These are phyloP conservation scores for Spizellomyces punctatus DNA, from an alignment of 192 early-diverging fungal genomes.

Conservation along the genomic window DNA sequence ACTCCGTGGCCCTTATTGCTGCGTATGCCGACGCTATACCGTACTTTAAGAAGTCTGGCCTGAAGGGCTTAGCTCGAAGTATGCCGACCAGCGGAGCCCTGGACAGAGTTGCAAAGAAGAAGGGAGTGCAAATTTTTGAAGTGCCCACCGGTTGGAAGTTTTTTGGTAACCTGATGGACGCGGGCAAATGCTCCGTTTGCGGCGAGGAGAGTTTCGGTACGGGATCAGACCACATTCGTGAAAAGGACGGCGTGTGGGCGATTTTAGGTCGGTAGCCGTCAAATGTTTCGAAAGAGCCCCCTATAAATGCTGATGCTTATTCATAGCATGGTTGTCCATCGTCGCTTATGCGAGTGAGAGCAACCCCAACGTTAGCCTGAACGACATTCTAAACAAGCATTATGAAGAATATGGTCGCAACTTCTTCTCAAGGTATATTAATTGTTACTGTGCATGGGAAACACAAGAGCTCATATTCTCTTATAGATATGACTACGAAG, in stretches of 20 bases:
- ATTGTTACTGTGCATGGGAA: background rate
- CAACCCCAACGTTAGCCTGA: conserved; percentile 60
- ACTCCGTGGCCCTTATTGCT: conserved; percentile 96
- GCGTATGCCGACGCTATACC: conserved; percentile 87
- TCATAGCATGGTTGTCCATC: conserved; percentile 91
- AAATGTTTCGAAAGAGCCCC: background rate
- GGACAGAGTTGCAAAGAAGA: conserved; percentile 85
- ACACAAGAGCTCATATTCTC: background rate
- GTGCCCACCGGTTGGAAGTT: conserved; percentile 91
- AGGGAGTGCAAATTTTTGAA: conserved; percentile 79
- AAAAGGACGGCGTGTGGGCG: conserved; percentile 99
- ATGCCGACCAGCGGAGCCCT: conserved; percentile 97
- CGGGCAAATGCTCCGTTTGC: conserved; percentile 88
- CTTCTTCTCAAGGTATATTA: conserved; percentile 82
- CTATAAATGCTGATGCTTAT: background rate
- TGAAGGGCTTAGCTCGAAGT: conserved; percentile 86
- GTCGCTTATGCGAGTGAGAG: conserved; percentile 72
- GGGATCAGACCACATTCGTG: conserved; percentile 97
- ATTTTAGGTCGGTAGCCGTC: conserved; percentile 62
- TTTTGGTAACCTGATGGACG: conserved; percentile 99
- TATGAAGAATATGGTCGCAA: conserved; percentile 89
- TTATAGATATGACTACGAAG: conserved; percentile 93
- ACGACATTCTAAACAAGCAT: conserved; percentile 80
- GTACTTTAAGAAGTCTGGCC: conserved; percentile 82
- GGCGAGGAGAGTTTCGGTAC: conserved; percentile 99